These are phyloP conservation scores for Chaetomidium leptoderma DNA, from an alignment of 495 filamentous ascomycete genomes.

Conservation along the genomic window DNA sequence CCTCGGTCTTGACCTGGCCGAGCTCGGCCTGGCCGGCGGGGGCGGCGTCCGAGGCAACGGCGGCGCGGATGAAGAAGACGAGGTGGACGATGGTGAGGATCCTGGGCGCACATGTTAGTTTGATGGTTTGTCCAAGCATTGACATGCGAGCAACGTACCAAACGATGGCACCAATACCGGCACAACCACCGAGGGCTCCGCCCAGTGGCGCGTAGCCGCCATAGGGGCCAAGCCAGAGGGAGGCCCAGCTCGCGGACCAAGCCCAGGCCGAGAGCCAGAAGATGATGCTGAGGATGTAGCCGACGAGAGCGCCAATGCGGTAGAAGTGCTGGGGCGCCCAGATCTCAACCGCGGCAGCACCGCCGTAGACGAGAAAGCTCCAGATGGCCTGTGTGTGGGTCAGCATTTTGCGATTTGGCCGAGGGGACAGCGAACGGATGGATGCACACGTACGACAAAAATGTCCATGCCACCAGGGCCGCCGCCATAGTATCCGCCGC, in stretches of 20 bases:
- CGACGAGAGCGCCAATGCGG: slow-evolving; percentile 31
- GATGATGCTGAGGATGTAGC: slow-evolving; percentile 33
- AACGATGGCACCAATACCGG: slow-evolving; percentile 38
- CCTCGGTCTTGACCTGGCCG: slow-evolving; percentile 30
- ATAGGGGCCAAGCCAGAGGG: slow-evolving; percentile 19
- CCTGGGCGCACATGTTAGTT: slow-evolving; percentile 19
- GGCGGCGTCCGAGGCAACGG: slow-evolving; percentile 21
- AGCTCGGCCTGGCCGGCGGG: slow-evolving; percentile 28
- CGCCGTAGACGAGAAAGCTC: slow-evolving; percentile 37
- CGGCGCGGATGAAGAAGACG: slow-evolving; percentile 35
- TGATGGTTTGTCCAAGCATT: too few species aligned
- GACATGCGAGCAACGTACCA: slow-evolving; percentile 29
- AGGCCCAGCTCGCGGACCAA: slow-evolving; percentile 36
- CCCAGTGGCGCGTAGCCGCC: background rate
- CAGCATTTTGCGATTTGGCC: too few species aligned
- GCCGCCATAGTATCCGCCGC: slow-evolving; percentile 13
- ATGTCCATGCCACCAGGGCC: slow-evolving; percentile 34
- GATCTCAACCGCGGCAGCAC: slow-evolving; percentile 26
- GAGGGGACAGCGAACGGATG: background rate
- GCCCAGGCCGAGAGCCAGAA: slow-evolving; percentile 44
- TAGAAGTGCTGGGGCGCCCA: slow-evolving; percentile 33
- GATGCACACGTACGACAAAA: slow-evolving; percentile 31
- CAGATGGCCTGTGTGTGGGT: slow-evolving; percentile 27
- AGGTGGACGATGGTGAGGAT: slow-evolving; percentile 35
- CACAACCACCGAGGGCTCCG: slow-evolving; percentile 32